Conservation (phyloP, 345 rosid species). For the Clarkia xantiana region DNA sequence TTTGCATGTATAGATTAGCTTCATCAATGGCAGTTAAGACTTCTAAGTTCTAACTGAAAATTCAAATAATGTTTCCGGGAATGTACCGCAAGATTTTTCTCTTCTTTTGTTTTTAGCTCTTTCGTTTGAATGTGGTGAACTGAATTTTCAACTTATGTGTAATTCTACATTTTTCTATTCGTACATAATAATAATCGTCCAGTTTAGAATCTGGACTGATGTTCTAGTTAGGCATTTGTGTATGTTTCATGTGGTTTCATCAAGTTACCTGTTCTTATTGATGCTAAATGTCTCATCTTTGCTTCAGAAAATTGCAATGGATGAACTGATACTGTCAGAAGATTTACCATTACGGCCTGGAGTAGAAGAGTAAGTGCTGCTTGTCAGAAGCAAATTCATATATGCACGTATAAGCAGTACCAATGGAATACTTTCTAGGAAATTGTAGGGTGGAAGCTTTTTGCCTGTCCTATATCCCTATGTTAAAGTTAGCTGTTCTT, state of each 20-base stretch:
- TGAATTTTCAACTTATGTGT: too few species aligned
- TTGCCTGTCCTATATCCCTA: too few species aligned
- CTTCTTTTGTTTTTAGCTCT: too few species aligned
- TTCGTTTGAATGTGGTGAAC: too few species aligned
- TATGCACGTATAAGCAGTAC: too few species aligned
- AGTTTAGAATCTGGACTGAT: not conserved
- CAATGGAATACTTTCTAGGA: not conserved
- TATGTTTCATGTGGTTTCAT: not conserved
- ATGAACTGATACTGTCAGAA: slow-evolving; percentile 49
- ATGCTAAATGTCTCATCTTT: slow-evolving; percentile 12
- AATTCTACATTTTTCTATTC: too few species aligned
- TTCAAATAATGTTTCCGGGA: too few species aligned
- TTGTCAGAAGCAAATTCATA: not conserved
- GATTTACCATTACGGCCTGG: slow-evolving; percentile 75
- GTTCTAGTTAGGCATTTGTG: not conserved
- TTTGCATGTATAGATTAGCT: too few species aligned
- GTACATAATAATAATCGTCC: too few species aligned
- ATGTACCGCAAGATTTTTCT: too few species aligned
- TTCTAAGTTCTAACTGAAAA: too few species aligned
- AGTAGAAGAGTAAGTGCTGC: slow-evolving; percentile 53
- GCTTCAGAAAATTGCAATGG: slow-evolving; percentile 67
- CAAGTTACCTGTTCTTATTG: not conserved
- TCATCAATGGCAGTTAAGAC: too few species aligned
- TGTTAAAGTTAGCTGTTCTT: not conserved
- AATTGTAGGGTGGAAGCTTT: not conserved